Evolutionary conservation across 805 yeast species (phyloP).

Genomic region (Pichia californica): DNA sequence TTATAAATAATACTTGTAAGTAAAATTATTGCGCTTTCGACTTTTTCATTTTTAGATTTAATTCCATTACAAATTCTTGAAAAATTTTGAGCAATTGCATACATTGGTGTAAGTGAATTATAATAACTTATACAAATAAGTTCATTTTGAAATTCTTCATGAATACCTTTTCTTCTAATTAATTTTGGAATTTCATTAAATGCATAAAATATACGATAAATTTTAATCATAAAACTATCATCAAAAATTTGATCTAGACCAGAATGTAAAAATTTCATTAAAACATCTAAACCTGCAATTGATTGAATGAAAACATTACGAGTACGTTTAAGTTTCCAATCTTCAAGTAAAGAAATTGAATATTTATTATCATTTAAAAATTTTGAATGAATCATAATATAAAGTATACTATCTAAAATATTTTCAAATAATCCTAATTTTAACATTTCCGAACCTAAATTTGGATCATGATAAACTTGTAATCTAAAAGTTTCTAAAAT

Average conservation of each 20-base stretch:
- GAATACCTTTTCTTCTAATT: conserved; percentile 58
- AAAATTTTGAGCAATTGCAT: conserved; percentile 19
- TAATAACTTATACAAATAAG: conserved; percentile 44
- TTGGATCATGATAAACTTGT: conserved; percentile 29
- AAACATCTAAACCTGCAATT: conserved; percentile 17
- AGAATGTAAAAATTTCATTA: conserved; percentile 22
- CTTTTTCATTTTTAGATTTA: conserved; percentile 12
- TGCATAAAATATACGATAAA: conserved; percentile 41
- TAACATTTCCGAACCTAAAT: conserved; percentile 34
- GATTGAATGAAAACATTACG: conserved; percentile 4
- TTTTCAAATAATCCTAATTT: conserved; percentile 34
- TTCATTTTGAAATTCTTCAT: conserved; percentile 50
- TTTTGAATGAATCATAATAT: conserved; percentile 1
- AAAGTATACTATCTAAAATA: conserved; percentile 33
- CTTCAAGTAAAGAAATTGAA: conserved; percentile 1
- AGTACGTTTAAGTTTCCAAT: conserved; percentile 14
- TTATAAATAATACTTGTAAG: conserved; percentile 30
- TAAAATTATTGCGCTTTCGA: conserved; percentile 32
- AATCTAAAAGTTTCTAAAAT: conserved; percentile 26
- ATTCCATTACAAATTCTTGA: conserved; percentile 23
- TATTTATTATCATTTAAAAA: conserved; percentile 11
- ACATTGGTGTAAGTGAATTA: conserved; percentile 27
- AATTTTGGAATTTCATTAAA: conserved; percentile 56
- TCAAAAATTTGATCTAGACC: conserved; percentile 19
- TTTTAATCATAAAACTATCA: conserved; percentile 27